A percentile compares a stretch with the other conserved stretches of the same genome.
phyloP scores from a whole-genome alignment of 768 basidiomycete genomes.

The Mycena chlorophos region DNA sequence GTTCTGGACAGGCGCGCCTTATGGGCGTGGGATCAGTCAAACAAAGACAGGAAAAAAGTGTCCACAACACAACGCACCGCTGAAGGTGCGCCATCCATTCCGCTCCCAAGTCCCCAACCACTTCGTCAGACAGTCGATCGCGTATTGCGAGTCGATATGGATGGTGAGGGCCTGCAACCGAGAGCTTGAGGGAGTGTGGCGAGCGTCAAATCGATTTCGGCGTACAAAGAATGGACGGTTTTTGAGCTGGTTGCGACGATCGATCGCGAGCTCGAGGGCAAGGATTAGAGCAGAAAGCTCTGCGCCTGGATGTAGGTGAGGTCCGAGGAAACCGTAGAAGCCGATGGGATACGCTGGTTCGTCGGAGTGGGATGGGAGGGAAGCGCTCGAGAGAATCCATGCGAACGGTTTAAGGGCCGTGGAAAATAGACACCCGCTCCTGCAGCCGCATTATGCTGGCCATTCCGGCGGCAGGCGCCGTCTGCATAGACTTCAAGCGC shows the following conservation, averaged over 20 bases:
- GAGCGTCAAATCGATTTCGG: too few species aligned
- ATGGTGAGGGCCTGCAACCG: too few species aligned
- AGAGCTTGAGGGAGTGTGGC: too few species aligned
- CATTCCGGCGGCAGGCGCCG: conserved; percentile 15
- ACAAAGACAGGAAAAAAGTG: not conserved
- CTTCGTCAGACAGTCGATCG: conserved; percentile 7
- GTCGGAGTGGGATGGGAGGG: conserved; percentile 9
- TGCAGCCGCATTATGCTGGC: conserved; percentile 1
- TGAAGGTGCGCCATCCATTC: conserved; percentile 10
- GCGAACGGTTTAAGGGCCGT: conserved; percentile 2
- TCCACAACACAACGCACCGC: not conserved
- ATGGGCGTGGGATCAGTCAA: not conserved
- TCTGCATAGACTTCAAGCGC: conserved; percentile 8
- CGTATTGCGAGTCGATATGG: conserved; percentile 14
- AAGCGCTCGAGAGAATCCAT: not conserved
- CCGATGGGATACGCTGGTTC: conserved; percentile 2
- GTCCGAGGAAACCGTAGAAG: not conserved
- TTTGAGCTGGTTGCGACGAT: not conserved
- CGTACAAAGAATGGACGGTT: conserved; percentile 6
- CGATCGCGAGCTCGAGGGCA: conserved; percentile 10
- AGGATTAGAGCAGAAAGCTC: conserved; percentile 7
- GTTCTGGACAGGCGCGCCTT: conserved; percentile 9
- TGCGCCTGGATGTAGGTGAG: conserved; percentile 1
- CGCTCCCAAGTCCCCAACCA: conserved; percentile 5
- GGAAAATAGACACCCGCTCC: conserved; percentile 7